These are phyloP conservation scores for Hypocrella siamensis DNA, from an alignment of 2,329 filamentous ascomycete species.

Conservation along the genomic window DNA sequence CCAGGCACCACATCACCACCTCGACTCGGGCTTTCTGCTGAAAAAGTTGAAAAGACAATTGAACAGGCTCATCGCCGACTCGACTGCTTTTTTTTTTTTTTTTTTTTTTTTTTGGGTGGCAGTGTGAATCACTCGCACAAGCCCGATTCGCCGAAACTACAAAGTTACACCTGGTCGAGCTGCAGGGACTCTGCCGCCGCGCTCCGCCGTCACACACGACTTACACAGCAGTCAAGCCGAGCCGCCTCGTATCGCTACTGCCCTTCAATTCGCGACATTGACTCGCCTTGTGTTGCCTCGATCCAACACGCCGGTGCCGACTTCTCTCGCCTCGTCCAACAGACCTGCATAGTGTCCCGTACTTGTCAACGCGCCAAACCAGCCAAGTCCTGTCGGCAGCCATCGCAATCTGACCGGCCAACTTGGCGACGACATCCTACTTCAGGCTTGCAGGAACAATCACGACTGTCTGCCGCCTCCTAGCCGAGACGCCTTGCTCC, in stretches of 20 bases:
- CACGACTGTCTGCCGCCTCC: slow-evolving; percentile 5
- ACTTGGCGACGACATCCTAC: slow-evolving; percentile 10
- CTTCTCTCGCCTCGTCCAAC: slow-evolving; percentile 14
- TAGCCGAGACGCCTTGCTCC: not conserved
- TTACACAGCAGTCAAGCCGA: not conserved
- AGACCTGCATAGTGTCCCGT: slow-evolving; percentile 11
- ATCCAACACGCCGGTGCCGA: slow-evolving; percentile 18
- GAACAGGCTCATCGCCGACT: not conserved
- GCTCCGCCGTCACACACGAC: slow-evolving; percentile 3
- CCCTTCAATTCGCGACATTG: slow-evolving; percentile 11
- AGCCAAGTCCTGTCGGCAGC: slow-evolving; percentile 19
- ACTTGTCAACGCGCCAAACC: slow-evolving; percentile 14
- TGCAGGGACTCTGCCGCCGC: slow-evolving; percentile 2
- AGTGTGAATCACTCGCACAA: too few relatives aligned
- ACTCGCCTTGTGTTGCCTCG: slow-evolving; percentile 15
- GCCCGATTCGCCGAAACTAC: not conserved
- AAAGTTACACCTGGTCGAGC: not conserved
- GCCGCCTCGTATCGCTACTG: slow-evolving; percentile 2
- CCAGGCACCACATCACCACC: slow-evolving; percentile 7
- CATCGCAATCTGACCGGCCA: slow-evolving; percentile 14
- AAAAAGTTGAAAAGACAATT: not conserved
- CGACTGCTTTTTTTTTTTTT: not conserved
- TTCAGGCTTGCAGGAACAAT: slow-evolving; percentile 1
- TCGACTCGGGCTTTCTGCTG: slow-evolving; percentile 1
- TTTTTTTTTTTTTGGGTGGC: not conserved